A percentile compares a stretch with the other conserved stretches of the same genome.
Conservation (phyloP, 257 asterid species). For the Jacaranda copaia region DNA sequence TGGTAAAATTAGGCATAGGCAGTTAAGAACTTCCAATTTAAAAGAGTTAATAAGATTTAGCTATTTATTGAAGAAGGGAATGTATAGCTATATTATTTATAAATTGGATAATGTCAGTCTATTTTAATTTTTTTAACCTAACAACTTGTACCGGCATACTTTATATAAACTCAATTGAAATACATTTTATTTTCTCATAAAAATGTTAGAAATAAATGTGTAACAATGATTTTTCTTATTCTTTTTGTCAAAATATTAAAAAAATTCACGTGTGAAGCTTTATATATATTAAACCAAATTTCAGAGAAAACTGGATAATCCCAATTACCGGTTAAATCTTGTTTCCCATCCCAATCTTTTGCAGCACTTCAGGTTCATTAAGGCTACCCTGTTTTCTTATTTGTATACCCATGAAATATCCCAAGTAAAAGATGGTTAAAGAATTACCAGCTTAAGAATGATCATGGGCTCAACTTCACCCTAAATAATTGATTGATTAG, state of each 20-base stretch:
- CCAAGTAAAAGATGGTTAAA: conserved; percentile 1
- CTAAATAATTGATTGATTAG: neutral
- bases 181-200: neutral
- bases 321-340: neutral
- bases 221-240: too few relatives aligned
- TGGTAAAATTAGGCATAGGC: conserved; percentile 7
- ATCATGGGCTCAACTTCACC: neutral
- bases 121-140: conserved; percentile 6
- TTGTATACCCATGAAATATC: neutral
- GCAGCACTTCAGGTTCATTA: conserved; percentile 15
- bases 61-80: conserved; percentile 13
- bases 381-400: conserved; percentile 25
- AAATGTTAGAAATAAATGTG: too few relatives aligned
- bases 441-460: conserved; percentile 25
- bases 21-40: neutral
- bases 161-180: neutral
- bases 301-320: neutral
- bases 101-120: neutral
- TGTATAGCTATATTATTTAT: neutral
- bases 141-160: conserved; percentile 3
- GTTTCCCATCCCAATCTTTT: neutral
- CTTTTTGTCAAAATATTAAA: too few relatives aligned
- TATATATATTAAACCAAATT: neutral
- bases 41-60: neutral
- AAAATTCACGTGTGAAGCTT: too few relatives aligned